Evolutionary conservation across 176 grass and related monocot species (phyloP), one percentile per base, ranked within the genome.

Genomic region (Oryza rufipogon): DNA sequence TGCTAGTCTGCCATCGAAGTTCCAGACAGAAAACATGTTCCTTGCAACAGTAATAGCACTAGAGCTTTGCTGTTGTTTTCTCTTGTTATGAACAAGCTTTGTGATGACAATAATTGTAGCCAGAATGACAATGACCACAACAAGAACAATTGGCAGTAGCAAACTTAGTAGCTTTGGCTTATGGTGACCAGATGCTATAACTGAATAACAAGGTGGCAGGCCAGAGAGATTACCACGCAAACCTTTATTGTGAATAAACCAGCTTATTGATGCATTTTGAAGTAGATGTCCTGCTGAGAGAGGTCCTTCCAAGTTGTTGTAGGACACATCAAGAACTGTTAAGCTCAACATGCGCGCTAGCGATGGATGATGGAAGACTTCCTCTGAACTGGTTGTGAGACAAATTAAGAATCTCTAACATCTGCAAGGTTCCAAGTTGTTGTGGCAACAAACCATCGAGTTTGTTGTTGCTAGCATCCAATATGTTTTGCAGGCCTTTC

Each of bases 321-420:
- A 92, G 4, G 86, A 83, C 7, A 92, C 33, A 34, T 92, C 83
- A 0, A 92, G 61, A 0, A 20, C 45, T 16, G 19, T 65, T 13
- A 86, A 47, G 36, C 90, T 92, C 3, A 64, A 0, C 83, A 92
- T 83, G n/a, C 25, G 25, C 25, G 25, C 60, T 45, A 10, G 42
- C 8, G 2, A 45, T 10, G 42, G 42, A 45, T 9, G 42, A 9
- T 45, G 42, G 42, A 45, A 45, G 7, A 10, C 42, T 45, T 51
- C 85, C 86, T 15, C 3, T n/a, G 8, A 88, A 71, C 19, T 83
- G 85, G 26, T 92, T 92, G 38, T 89, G 87, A 0, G 90, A 92
- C 0, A 89, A 3, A 63, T 92, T 92, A 0, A 87, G 9, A 19
- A 19, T n/a, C 67, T 89, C 74, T 1, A 92, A 23, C 90, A 80